These are phyloP conservation scores for Astraeus odoratus DNA, from an alignment of 768 basidiomycete genomes.

Conservation along the genomic window DNA sequence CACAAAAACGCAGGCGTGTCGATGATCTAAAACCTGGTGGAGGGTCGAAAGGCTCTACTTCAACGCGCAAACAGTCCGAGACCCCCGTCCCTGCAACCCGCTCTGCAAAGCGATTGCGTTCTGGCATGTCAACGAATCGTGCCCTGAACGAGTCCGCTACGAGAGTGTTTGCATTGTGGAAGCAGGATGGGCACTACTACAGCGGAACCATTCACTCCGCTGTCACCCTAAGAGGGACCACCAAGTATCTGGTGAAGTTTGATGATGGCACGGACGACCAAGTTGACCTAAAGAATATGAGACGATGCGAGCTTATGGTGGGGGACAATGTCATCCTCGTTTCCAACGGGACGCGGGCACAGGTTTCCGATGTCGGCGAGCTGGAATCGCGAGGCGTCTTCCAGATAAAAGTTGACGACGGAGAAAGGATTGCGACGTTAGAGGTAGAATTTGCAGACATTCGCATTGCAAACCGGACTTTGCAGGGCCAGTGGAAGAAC, in stretches of 20 bases:
- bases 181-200: slow-evolving; percentile 51
- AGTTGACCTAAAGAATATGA: slow-evolving; percentile 47
- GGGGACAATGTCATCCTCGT: slow-evolving; percentile 52
- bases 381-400: slow-evolving; percentile 26
- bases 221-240: slow-evolving; percentile 9
- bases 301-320: slow-evolving; percentile 39
- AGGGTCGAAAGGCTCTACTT: slow-evolving; percentile 19
- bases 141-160: slow-evolving; percentile 30
- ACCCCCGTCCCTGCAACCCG: slow-evolving; percentile 27
- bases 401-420: slow-evolving; percentile 36
- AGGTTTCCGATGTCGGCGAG: slow-evolving; percentile 26
- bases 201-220: slow-evolving; percentile 45
- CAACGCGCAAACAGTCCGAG: slow-evolving; percentile 20
- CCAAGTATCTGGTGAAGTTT: slow-evolving; percentile 48
- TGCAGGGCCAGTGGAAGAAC: slow-evolving; percentile 47
- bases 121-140: slow-evolving; percentile 24
- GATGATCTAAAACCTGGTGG: slow-evolving; percentile 20
- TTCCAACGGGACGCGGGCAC: slow-evolving; percentile 22
- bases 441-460: slow-evolving; percentile 34
- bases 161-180: slow-evolving; percentile 69
- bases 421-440: slow-evolving; percentile 15
- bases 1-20: slow-evolving; percentile 41
- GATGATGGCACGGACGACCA: slow-evolving; percentile 51
- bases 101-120: slow-evolving; percentile 35
- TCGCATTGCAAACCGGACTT: slow-evolving; percentile 44